Evolutionary conservation across 306 rosid genomes (phyloP).

Genomic region (Dalbergia cultrata): DNA sequence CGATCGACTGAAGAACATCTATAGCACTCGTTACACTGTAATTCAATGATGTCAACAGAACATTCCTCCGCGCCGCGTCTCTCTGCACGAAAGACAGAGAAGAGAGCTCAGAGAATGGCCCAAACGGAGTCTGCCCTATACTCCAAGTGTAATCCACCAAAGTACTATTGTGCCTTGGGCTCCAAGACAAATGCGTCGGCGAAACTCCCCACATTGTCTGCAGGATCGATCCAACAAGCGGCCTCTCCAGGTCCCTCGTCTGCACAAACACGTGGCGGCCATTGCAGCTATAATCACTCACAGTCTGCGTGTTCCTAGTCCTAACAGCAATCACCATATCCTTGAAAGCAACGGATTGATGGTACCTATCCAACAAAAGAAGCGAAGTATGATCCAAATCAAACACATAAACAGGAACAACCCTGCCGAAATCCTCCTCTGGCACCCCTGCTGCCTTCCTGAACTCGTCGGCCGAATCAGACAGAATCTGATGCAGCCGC

Average conservation of each 20-base stretch:
- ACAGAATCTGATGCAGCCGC: constrained; percentile 81
- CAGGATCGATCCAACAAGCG: constrained; percentile 88
- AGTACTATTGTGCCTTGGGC: constrained; percentile 84
- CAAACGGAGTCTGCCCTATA: constrained; percentile 94
- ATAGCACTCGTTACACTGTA: constrained; percentile 70
- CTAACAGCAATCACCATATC: constrained; percentile 98
- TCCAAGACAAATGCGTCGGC: constrained; percentile 90
- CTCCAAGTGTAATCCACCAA: constrained; percentile 98
- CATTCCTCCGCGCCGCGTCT: constrained; percentile 91
- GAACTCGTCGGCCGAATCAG: constrained; percentile 75
- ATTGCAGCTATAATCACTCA: constrained; percentile 94
- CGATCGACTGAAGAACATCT: constrained; percentile 75
- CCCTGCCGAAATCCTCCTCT: constrained; percentile 77
- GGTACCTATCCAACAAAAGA: constrained; percentile 84
- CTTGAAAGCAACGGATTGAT: constrained; percentile 88
- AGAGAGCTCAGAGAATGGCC: constrained; percentile 82
- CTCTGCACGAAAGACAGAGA: constrained; percentile 90
- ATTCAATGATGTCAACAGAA: constrained; percentile 82
- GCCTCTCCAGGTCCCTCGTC: constrained; percentile 83
- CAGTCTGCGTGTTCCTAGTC: constrained; percentile 85
- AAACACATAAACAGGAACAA: constrained; percentile 89
- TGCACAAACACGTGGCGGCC: constrained; percentile 82
- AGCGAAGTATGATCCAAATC: constrained; percentile 69
- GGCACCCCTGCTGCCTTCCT: constrained; percentile 69
- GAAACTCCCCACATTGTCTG: constrained; percentile 99